Conservation (phyloP, 1,284 basidiomycete genomes). For the Serendipita sp. region DNA sequence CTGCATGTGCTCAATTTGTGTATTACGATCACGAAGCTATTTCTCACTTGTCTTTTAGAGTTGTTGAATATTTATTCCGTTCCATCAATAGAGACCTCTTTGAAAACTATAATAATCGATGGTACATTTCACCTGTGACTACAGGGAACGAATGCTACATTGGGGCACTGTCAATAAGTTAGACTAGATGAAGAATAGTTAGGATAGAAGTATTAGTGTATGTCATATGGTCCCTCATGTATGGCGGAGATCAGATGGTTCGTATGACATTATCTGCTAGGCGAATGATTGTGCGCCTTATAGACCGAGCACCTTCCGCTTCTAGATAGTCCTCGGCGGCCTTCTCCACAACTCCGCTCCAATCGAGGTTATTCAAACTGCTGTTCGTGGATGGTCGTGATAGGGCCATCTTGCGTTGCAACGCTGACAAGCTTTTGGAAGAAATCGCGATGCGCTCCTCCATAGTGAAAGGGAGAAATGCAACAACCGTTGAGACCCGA, state of each 20-base stretch:
- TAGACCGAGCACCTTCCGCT: not conserved
- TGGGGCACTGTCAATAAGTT: not conserved
- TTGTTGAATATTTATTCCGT: too few species aligned
- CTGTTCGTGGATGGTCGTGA: not conserved
- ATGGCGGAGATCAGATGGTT: not conserved
- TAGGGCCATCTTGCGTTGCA: not conserved
- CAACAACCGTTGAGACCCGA: not conserved
- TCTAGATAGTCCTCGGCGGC: not conserved
- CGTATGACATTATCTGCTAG: not conserved
- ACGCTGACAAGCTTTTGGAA: not conserved
- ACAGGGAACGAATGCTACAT: too few species aligned
- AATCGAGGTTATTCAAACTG: not conserved
- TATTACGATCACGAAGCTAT: too few species aligned
- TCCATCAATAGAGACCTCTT: too few species aligned
- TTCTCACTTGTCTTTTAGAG: too few species aligned
- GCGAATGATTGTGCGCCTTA: not conserved
- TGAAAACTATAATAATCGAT: too few species aligned
- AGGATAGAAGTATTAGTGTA: not conserved
- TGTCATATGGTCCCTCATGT: not conserved
- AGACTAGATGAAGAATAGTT: not conserved
- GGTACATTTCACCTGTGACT: too few species aligned
- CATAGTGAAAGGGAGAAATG: not conserved
- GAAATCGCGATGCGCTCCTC: not conserved
- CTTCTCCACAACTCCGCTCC: not conserved
- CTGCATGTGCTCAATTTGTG: too few species aligned